Evolutionary conservation across 1,284 basidiomycete species (phyloP).

Genomic region (Microbotryum violaceum): DNA sequence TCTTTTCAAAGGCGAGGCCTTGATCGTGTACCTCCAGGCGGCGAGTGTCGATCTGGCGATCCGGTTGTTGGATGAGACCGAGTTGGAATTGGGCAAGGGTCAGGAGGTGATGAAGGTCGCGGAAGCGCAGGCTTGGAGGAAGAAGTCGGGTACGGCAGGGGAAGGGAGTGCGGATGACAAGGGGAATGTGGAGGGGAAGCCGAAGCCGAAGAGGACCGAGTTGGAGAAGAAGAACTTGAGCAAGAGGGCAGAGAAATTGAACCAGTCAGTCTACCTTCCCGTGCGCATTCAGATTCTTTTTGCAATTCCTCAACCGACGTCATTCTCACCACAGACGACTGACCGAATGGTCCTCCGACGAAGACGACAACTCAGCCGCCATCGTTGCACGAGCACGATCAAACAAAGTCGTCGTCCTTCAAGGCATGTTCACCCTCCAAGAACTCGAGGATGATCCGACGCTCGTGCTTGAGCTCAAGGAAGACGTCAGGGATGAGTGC

Average conservation of each 20-base stretch:
- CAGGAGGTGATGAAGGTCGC: slow-evolving; percentile 68
- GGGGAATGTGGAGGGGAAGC: slow-evolving; percentile 21
- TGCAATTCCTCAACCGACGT: too few species aligned
- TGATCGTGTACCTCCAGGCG: slow-evolving; percentile 96
- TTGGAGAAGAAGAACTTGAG: slow-evolving; percentile 55
- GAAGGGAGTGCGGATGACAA: slow-evolving; percentile 11
- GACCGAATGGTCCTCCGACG: slow-evolving; percentile 69
- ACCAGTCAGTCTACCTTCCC: slow-evolving; percentile 55
- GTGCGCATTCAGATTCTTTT: background rate
- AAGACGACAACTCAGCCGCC: slow-evolving; percentile 41
- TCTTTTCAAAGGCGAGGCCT: slow-evolving; percentile 86
- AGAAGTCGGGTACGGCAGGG: slow-evolving; percentile 47
- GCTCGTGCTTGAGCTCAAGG: slow-evolving; percentile 83
- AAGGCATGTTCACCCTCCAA: slow-evolving; percentile 85
- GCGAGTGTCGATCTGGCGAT: slow-evolving; percentile 83
- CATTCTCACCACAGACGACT: slow-evolving; percentile 53
- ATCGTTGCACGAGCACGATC: slow-evolving; percentile 48
- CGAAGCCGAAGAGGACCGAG: slow-evolving; percentile 6
- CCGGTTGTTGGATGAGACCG: slow-evolving; percentile 83
- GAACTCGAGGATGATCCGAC: slow-evolving; percentile 83
- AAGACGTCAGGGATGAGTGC: slow-evolving; percentile 93
- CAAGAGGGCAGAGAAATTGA: slow-evolving; percentile 76
- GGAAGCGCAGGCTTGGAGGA: slow-evolving; percentile 64
- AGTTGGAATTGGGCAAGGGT: slow-evolving; percentile 54
- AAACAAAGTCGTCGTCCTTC: slow-evolving; percentile 68